Conservation (phyloP, 352 stramenopile genomes). For the Phytophthora hybrid region DNA sequence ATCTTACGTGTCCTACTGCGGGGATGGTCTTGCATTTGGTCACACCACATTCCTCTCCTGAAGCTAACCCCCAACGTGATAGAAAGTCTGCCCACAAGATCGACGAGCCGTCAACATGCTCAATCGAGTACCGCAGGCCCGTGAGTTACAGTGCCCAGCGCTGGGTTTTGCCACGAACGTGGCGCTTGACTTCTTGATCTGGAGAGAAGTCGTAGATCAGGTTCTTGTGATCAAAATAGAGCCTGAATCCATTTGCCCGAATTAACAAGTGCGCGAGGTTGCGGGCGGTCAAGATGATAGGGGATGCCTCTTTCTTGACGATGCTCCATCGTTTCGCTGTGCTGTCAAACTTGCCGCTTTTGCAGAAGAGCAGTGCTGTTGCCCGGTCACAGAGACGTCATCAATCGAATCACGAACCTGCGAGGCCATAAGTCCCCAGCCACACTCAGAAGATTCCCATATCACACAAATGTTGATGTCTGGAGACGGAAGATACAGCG, state of each 20-base stretch:
- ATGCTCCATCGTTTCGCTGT: slow-evolving; percentile 20
- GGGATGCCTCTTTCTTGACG: slow-evolving; percentile 29
- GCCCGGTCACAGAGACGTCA: background rate
- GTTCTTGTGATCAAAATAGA: slow-evolving; percentile 39
- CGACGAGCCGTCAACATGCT: slow-evolving; percentile 13
- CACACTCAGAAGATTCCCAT: too few species aligned
- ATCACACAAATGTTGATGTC: too few species aligned
- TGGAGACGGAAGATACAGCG: too few species aligned
- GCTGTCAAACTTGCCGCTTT: slow-evolving; percentile 15
- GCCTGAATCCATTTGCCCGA: slow-evolving; percentile 1
- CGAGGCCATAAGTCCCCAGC: too few species aligned
- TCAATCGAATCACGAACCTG: slow-evolving; percentile 2
- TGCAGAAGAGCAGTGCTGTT: slow-evolving; percentile 17
- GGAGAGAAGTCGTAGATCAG: slow-evolving; percentile 36
- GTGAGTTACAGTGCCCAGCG: slow-evolving; percentile 22
- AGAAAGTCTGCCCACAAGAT: slow-evolving; percentile 17
- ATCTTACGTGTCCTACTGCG: background rate
- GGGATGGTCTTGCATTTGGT: background rate
- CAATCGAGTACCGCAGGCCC: slow-evolving; percentile 18
- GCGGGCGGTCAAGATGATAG: slow-evolving; percentile 15
- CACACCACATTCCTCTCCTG: background rate
- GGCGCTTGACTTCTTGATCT: slow-evolving; percentile 12
- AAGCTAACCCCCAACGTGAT: background rate
- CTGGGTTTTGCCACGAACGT: slow-evolving; percentile 26
- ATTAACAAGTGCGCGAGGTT: slow-evolving; percentile 26